Base-by-base conservation (phyloP, 2,329 filamentous ascomycete genomes). In the Seiridium unicorne region DNA sequence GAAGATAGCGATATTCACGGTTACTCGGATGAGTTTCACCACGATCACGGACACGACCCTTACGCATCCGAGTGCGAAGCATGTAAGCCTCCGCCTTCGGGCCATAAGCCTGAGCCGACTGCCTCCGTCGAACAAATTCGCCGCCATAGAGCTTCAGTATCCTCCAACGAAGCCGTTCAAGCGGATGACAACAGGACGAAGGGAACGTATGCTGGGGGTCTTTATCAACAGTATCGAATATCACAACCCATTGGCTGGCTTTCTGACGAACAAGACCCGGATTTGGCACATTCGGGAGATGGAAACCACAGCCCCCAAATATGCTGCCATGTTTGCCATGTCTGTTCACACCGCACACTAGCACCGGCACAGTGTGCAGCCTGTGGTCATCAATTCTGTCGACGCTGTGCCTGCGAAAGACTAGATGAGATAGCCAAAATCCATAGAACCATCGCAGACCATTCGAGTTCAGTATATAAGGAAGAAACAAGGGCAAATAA, bases 381-480 rank as follows among this genome's bases (percentile, higher is more conserved):
- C 47, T 86, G 83, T 63, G 81, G 79, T 1, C 84, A 86, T 66
- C 75, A 73, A 8, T 76, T 82, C 13, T 86, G 83, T 64, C 62
- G 70, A 38, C 78, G 78, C 58, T 85, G 83, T 63, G 72, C 68
- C 7, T 74, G 72, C 48, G 74, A 79, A 55, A 60, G 74, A 8
- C 65, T 69, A 3, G 58, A 67, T 32, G 64, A 62, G 11, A 63
- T 61, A 8, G 63, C 65, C 13, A 64, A 66, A 7, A 61, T 61
- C 3, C 66, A 70, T 58, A 53, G 60, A 6, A 48, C 55, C 34
- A 66, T 69, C 55, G 64, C 66, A 5, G 62, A 67, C 49, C 64
- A 64, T 54, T 56, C 60, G 32, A 66, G 55, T 42, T 63, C 46
- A 58, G 57, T 11, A 26, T 4, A 49, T 3, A 32, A 49, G 9